phyloP scores from a whole-genome alignment of 768 basidiomycete species.

The Lentinula sp. region DNA sequence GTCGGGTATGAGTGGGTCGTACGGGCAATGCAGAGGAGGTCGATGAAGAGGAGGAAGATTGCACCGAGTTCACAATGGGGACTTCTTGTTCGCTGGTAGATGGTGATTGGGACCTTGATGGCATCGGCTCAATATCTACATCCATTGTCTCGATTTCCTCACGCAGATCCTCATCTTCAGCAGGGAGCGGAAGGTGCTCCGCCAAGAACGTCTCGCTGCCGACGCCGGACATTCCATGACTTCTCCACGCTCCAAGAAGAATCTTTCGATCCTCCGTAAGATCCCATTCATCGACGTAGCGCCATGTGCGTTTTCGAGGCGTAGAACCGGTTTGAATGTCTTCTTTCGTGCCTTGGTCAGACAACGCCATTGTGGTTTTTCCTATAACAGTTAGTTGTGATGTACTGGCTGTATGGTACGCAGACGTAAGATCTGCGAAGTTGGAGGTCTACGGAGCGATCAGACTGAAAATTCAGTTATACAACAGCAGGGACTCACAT shows the following conservation, averaged over 20 bases:
- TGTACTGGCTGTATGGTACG: conserved; percentile 36
- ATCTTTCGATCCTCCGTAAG: conserved; percentile 59
- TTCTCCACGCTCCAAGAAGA: conserved; percentile 46
- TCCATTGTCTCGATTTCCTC: conserved; percentile 17
- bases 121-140: not conserved
- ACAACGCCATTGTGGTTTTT: conserved; percentile 42
- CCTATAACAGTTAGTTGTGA: conserved; percentile 43
- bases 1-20: not conserved
- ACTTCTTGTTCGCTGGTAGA: conserved; percentile 5
- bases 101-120: not conserved
- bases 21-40: not conserved
- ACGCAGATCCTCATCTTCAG: conserved; percentile 22
- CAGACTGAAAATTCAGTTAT: not conserved
- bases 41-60: conserved; percentile 9
- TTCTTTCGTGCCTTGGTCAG: conserved; percentile 52
- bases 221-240: conserved; percentile 19
- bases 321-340: conserved; percentile 70
- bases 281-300: conserved; percentile 67
- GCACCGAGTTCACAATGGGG: not conserved
- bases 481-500: conserved; percentile 32
- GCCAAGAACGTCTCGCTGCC: conserved; percentile 31
- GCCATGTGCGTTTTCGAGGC: conserved; percentile 70
- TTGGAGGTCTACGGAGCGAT: conserved; percentile 30
- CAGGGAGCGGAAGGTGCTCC: conserved; percentile 26
- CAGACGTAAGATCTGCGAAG: conserved; percentile 32